These are phyloP conservation scores for Filobasidium floriforme DNA, from an alignment of 768 basidiomycete genomes.

Conservation along the genomic window DNA sequence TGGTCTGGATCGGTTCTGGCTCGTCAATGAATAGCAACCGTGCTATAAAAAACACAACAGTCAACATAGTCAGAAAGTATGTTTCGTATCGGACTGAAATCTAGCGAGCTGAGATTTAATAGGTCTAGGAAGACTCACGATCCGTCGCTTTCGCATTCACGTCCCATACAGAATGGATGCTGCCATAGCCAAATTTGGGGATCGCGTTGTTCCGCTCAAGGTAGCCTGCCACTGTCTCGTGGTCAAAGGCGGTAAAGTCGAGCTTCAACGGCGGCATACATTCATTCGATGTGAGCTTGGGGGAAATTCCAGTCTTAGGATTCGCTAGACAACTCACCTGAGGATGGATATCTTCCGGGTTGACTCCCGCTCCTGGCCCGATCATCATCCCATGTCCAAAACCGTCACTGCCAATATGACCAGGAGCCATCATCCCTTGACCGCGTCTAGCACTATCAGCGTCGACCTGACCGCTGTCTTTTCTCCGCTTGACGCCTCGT, in stretches of 20 bases:
- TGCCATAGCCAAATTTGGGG: conserved; percentile 15
- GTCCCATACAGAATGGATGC: conserved; percentile 14
- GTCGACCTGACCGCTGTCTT: not conserved
- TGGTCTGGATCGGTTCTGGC: conserved; percentile 5
- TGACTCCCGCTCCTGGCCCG: conserved; percentile 5
- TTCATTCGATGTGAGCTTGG: not conserved
- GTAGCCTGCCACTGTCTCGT: conserved; percentile 11
- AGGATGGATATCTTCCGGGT: conserved; percentile 7
- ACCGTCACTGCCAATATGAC: conserved; percentile 3
- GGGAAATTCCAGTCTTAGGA: not conserved
- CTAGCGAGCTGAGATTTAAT: too few species aligned
- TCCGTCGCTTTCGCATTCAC: conserved; percentile 7
- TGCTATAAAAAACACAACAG: not conserved
- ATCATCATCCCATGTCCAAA: not conserved
- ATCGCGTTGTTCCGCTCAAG: conserved; percentile 21
- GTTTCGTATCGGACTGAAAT: too few species aligned
- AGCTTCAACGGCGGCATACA: conserved; percentile 4
- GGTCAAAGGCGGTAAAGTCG: conserved; percentile 13
- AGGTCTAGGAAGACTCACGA: conserved; percentile 6
- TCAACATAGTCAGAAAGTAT: not conserved
- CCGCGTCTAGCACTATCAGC: not conserved
- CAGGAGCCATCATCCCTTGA: not conserved
- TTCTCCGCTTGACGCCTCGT: not conserved
- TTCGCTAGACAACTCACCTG: not conserved
- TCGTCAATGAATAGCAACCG: conserved; percentile 14